phyloP scores from a whole-genome alignment of 768 basidiomycete genomes.

The Phlegmacium glaucopus region DNA sequence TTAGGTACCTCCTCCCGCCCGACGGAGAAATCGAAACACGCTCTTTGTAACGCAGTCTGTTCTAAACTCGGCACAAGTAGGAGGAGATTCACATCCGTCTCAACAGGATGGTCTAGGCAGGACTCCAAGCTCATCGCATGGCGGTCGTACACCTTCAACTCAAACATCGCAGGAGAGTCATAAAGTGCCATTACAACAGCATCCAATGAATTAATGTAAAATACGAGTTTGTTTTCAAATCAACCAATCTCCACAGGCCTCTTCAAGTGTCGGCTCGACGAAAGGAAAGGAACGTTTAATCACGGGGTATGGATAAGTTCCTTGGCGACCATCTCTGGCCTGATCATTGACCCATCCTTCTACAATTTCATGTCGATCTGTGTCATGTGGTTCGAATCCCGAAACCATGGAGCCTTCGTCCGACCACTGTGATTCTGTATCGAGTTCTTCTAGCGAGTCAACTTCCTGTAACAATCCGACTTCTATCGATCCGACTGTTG shows the following conservation, averaged over 20 bases:
- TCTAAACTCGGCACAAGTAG: constrained; percentile 8
- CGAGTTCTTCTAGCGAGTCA: too few species aligned
- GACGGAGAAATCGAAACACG: constrained; percentile 26
- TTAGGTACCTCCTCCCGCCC: constrained; percentile 48
- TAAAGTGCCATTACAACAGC: constrained; percentile 10
- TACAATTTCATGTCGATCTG: too few species aligned
- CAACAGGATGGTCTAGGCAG: constrained; percentile 32
- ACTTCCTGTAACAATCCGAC: too few species aligned
- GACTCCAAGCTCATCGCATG: constrained; percentile 61
- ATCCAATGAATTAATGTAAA: background rate
- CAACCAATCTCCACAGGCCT: constrained; percentile 1
- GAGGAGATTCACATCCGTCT: constrained; percentile 16
- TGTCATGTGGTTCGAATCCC: too few species aligned
- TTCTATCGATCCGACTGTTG: too few species aligned
- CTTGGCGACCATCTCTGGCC: too few species aligned
- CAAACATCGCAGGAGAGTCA: constrained; percentile 14
- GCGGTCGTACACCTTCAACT: constrained; percentile 47
- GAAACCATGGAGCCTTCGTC: too few species aligned
- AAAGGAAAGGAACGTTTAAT: too few species aligned
- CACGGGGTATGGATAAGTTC: too few species aligned
- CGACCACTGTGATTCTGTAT: too few species aligned
- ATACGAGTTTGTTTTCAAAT: background rate
- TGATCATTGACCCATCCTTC: too few species aligned
- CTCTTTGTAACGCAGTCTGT: constrained; percentile 41
- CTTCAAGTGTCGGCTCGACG: too few species aligned